phyloP scores from a whole-genome alignment of 129 eudicot species.

The Deinandra increscens region DNA sequence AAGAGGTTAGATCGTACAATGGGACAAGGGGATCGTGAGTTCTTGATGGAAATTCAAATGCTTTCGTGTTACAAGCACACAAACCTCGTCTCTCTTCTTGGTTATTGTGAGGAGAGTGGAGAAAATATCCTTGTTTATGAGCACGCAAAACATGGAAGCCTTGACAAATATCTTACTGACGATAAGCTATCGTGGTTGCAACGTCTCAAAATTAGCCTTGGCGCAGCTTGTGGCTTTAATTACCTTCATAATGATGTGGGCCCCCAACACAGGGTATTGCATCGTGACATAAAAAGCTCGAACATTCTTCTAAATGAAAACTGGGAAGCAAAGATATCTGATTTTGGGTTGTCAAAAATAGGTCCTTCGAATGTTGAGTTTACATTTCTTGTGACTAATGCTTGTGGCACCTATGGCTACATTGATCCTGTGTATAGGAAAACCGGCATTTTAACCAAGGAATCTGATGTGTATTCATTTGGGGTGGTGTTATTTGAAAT shows the following conservation, averaged over 20 bases:
- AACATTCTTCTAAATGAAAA: neutral
- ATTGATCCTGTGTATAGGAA: neutral
- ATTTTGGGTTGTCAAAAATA: conserved; percentile 1
- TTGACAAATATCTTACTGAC: neutral
- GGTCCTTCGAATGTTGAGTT: neutral
- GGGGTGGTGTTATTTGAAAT: conserved; percentile 4
- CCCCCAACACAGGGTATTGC: conserved; percentile 1
- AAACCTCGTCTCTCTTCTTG: neutral
- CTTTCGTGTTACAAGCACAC: neutral
- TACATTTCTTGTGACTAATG: conserved; percentile 6
- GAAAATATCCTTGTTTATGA: neutral
- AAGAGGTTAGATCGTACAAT: neutral
- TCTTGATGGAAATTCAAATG: conserved; percentile 1
- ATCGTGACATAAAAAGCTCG: neutral
- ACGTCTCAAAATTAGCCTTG: conserved; percentile 17
- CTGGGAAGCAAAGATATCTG: neutral
- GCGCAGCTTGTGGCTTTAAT: neutral
- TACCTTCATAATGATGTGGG: conserved; percentile 7
- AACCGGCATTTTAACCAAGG: neutral
- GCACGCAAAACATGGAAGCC: conserved; percentile 3
- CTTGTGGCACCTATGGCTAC: conserved; percentile 5
- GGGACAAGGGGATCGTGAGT: neutral
- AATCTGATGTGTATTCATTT: conserved; percentile 10
- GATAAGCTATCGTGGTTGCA: neutral
- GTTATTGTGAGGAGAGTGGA: neutral